Evolutionary conservation across 2,329 filamentous ascomycete species (phyloP).

Genomic region (Aaosphaeria arxii): DNA sequence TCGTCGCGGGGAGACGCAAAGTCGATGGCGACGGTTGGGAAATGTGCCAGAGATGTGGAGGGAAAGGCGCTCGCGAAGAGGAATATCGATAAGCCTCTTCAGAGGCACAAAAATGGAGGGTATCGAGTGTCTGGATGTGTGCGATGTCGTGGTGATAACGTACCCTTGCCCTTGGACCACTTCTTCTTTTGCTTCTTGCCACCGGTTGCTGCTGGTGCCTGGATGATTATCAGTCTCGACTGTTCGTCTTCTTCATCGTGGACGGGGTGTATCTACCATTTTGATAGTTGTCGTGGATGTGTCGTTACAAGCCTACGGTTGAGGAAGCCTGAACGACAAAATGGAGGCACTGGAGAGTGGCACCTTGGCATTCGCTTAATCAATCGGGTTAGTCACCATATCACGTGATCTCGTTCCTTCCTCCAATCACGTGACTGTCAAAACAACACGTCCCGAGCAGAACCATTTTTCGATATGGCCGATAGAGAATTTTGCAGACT

Average conservation of each 20-base stretch:
- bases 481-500: too few relatives aligned
- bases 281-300: conserved; percentile 40
- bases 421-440: not conserved
- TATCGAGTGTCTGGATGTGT: conserved; percentile 3
- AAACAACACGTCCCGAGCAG: not conserved
- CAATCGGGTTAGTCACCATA: too few relatives aligned
- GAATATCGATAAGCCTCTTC: not conserved
- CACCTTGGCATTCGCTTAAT: too few relatives aligned
- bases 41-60: conserved; percentile 1
- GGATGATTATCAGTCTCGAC: conserved; percentile 1
- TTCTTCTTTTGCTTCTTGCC: conserved; percentile 83
- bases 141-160: conserved; percentile 26
- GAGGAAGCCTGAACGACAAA: conserved; percentile 3
- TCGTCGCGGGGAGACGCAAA: not conserved
- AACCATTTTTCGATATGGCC: too few relatives aligned
- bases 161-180: conserved; percentile 66
- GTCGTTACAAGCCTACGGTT: conserved; percentile 17
- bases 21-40: conserved; percentile 1
- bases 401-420: too few relatives aligned
- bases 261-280: conserved; percentile 33
- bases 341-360: conserved; percentile 4
- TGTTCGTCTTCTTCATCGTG: not conserved
- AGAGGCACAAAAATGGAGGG: not conserved
- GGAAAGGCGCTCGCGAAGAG: conserved; percentile 2
- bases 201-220: conserved; percentile 59